phyloP scores from a whole-genome alignment of 768 basidiomycete species.

The Cystobasidium onofrii region DNA sequence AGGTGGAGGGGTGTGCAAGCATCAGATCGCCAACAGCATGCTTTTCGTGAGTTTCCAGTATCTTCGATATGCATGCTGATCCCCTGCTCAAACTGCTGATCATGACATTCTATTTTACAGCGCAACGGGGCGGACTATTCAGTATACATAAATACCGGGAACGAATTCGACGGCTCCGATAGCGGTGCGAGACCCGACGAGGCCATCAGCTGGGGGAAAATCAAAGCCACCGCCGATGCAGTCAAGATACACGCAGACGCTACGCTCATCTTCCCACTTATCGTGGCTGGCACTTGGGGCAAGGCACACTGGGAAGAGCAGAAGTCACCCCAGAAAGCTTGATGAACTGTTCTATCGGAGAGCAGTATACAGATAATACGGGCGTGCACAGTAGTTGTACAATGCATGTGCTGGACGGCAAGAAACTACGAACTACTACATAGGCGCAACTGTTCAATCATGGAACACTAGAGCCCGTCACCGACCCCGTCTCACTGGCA shows the following conservation, averaged over 20 bases:
- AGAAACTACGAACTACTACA: too few species aligned
- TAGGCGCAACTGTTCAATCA: too few species aligned
- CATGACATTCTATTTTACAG: conserved; percentile 50
- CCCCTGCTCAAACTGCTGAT: not conserved
- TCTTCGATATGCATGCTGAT: not conserved
- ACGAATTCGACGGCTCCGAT: conserved; percentile 98
- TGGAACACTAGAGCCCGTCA: not conserved
- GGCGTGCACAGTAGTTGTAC: not conserved
- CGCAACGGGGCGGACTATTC: conserved; percentile 96
- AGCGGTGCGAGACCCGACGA: conserved; percentile 95
- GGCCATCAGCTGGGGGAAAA: conserved; percentile 98
- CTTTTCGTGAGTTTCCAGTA: conserved; percentile 61
- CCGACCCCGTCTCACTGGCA: conserved; percentile 18
- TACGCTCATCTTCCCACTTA: conserved; percentile 85
- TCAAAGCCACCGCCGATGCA: conserved; percentile 59
- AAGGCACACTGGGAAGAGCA: conserved; percentile 48
- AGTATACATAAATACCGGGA: conserved; percentile 96
- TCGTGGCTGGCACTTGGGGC: conserved; percentile 91
- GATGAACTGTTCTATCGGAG: not conserved
- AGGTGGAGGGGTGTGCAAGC: conserved; percentile 97
- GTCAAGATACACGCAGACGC: conserved; percentile 71
- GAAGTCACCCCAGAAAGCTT: not conserved
- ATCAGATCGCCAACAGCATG: conserved; percentile 99
- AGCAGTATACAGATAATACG: not conserved
- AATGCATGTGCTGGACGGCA: too few species aligned